Evolutionary conservation across 2,329 filamentous ascomycete species (phyloP).

Genomic region (Colletotrichum lini): DNA sequence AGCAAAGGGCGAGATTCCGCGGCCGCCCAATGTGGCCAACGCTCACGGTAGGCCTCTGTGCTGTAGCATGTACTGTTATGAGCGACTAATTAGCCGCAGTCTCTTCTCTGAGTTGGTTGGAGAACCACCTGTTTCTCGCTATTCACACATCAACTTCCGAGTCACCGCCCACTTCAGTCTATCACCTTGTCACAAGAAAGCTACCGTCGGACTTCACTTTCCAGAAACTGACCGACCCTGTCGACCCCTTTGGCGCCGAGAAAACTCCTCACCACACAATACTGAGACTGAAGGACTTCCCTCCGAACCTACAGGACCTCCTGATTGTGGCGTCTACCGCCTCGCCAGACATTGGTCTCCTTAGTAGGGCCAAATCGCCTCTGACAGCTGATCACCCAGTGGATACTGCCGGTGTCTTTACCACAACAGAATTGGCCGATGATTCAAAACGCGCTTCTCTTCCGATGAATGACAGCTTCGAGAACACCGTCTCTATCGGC

Average conservation of each 20-base stretch:
- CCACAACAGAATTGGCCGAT: slow-evolving; percentile 78
- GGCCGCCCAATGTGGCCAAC: slow-evolving; percentile 76
- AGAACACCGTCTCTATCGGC: slow-evolving; percentile 85
- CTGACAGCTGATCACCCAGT: slow-evolving; percentile 73
- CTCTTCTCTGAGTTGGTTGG: slow-evolving; percentile 88
- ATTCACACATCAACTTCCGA: slow-evolving; percentile 79
- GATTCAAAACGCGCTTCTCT: slow-evolving; percentile 83
- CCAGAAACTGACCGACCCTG: slow-evolving; percentile 82
- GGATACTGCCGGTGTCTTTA: slow-evolving; percentile 78
- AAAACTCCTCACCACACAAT: slow-evolving; percentile 83
- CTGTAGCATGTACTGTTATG: slow-evolving; percentile 34
- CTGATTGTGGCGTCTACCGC: slow-evolving; percentile 87
- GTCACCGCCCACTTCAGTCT: slow-evolving; percentile 75
- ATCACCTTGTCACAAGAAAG: slow-evolving; percentile 83
- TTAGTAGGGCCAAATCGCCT: slow-evolving; percentile 80
- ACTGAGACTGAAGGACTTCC: slow-evolving; percentile 83
- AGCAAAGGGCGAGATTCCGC: slow-evolving; percentile 83
- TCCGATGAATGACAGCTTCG: slow-evolving; percentile 76
- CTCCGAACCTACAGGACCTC: slow-evolving; percentile 84
- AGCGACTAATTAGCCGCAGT: slow-evolving; percentile 64
- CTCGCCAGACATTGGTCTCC: slow-evolving; percentile 82
- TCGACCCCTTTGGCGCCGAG: slow-evolving; percentile 78
- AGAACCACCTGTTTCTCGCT: slow-evolving; percentile 86
- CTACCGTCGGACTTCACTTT: slow-evolving; percentile 74
- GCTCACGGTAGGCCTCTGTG: slow-evolving; percentile 73